These are phyloP conservation scores for Phellinidium pouzarii DNA, from an alignment of 1,284 basidiomycete genomes.

Conservation along the genomic window DNA sequence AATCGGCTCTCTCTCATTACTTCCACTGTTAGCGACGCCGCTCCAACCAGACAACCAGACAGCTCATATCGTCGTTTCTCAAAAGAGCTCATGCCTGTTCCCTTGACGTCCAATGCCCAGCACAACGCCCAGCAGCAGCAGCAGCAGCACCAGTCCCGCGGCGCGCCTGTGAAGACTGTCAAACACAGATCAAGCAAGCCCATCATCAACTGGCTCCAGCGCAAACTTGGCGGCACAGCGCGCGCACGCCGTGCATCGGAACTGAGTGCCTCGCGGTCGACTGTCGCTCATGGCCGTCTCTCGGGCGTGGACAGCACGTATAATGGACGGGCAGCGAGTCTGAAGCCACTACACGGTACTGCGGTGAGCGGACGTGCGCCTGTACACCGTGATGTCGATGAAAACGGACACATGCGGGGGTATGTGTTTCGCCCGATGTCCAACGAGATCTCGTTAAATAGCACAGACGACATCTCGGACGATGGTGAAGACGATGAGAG, in stretches of 20 bases:
- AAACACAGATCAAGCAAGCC: slow-evolving; percentile 61
- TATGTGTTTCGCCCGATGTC: slow-evolving; percentile 29
- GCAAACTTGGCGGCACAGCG: slow-evolving; percentile 70
- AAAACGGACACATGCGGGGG: slow-evolving; percentile 29
- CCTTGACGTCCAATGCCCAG: slow-evolving; percentile 6
- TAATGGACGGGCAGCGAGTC: slow-evolving; percentile 4
- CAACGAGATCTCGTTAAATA: slow-evolving; percentile 62
- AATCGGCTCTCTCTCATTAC: background rate
- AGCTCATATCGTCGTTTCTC: no score
- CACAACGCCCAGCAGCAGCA: slow-evolving; percentile 15
- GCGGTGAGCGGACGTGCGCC: background rate
- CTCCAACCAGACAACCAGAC: no score
- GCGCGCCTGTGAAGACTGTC: slow-evolving; percentile 12
- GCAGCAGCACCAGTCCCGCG: background rate
- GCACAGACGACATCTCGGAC: slow-evolving; percentile 38
- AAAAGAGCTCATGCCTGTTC: slow-evolving; percentile 13
- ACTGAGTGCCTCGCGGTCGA: background rate
- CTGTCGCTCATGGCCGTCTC: slow-evolving; percentile 1
- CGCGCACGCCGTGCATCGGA: slow-evolving; percentile 42
- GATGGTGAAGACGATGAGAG: slow-evolving; percentile 41
- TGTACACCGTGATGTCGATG: slow-evolving; percentile 30
- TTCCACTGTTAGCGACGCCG: no score
- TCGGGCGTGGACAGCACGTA: slow-evolving; percentile 6
- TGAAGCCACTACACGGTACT: slow-evolving; percentile 9
- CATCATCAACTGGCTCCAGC: slow-evolving; percentile 87